Base-by-base conservation (phyloP, 495 filamentous ascomycete genomes). In the Lichenothelia convexa region DNA sequence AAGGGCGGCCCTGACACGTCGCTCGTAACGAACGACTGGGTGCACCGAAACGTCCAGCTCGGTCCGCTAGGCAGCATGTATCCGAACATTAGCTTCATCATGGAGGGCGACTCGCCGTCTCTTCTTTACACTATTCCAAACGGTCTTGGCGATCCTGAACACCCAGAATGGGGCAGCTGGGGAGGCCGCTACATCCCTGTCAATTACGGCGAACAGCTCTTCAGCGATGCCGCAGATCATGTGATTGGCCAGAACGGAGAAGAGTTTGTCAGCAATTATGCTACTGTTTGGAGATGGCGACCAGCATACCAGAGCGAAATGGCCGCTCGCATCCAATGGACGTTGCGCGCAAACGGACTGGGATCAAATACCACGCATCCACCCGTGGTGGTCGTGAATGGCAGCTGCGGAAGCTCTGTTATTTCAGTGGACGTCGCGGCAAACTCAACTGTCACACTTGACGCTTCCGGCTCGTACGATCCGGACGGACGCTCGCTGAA, bases 281-380 rank as follows among this genome's bases (percentile, higher is more conserved):
- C 63, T 0, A 63, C 63, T 1, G 61, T 65, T 35, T 68, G 63
- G 63, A 48, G 64, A 12, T 68, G 62, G 64, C 36, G 62, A 11
- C 49, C 57, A 37, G 60, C 59, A 0, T 64, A 56, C 38, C 60
- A 67, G 44, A 59, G 59, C 36, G 63, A 68, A 39, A 63, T 68
- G 30, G 62, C 62, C 0, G 63, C 63, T 6, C 48, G 64, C 2
- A 64, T 68, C 32, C 55, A 63, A 45, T 68, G 63, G 64, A 57
- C 57, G 3, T 39, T 65, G 1, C 41, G 41, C 6, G 55, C 50
- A 5, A 63, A 61, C 32, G n/a, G n/a, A n/a, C n/a, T n/a, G n/a
- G n/a, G n/a, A n/a, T n/a, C n/a, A n/a, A n/a, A n/a, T n/a, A n/a
- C n/a, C n/a, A n/a, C n/a, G n/a, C 62, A 68, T 38, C 53, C 54